Percentiles rank a stretch among this genome's conserved stretches.
These are phyloP conservation scores for Alternaria dauci DNA, from an alignment of 2,329 filamentous ascomycete genomes.

Conservation along the genomic window DNA sequence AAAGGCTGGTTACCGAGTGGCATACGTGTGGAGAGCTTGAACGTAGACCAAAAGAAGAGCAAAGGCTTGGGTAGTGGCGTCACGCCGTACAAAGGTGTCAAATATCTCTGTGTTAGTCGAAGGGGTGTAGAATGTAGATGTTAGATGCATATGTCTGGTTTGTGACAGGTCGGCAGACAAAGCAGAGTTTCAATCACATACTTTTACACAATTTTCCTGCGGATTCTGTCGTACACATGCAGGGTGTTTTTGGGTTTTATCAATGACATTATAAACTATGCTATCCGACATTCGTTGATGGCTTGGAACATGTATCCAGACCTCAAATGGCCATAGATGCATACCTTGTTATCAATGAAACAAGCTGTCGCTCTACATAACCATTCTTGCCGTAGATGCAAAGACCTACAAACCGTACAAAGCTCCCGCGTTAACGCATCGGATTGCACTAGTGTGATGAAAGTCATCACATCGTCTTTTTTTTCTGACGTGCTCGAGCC, in stretches of 20 bases:
- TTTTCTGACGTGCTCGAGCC: not conserved
- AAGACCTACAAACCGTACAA: not conserved
- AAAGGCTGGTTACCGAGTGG: conserved; percentile 72
- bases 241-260: not conserved
- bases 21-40: conserved; percentile 68
- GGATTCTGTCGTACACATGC: not conserved
- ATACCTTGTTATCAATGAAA: not conserved
- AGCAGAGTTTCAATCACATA: not conserved
- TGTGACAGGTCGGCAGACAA: not conserved
- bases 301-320: not conserved
- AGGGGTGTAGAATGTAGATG: conserved; percentile 60
- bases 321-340: not conserved
- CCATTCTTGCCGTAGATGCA: not conserved
- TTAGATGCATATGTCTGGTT: conserved; percentile 12
- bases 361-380: not conserved
- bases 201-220: not conserved
- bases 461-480: not conserved
- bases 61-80: conserved; percentile 85
- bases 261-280: conserved; percentile 1
- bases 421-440: not conserved
- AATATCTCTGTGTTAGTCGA: conserved; percentile 82
- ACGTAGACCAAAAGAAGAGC: conserved; percentile 78
- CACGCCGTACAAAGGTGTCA: conserved; percentile 97
- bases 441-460: not conserved
- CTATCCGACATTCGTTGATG: not conserved